Base-by-base conservation (phyloP, 2,329 filamentous ascomycete genomes). In the Aspergillus hortae region DNA sequence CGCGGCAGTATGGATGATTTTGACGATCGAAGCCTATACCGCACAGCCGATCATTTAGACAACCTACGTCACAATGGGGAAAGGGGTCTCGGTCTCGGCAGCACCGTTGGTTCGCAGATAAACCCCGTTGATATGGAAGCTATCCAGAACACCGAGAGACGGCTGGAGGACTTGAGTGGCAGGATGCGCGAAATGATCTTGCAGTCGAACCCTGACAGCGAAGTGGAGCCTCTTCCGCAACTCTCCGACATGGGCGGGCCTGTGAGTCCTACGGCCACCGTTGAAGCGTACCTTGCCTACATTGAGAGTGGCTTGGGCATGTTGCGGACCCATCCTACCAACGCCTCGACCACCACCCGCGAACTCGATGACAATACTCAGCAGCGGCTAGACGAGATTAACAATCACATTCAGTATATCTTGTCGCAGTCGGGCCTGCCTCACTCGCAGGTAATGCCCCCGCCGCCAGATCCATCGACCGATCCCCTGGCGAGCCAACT, bases 21-120 rank as follows among this genome's bases (percentile, higher is more conserved):
- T 61, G 89, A 95, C 62, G 89, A 94, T 58, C 80, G 85, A 52
- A 89, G 85, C 64, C 74, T 90, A 6, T 94, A 92, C 65, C 77
- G 81, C 48, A 80, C 85, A 10, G 80, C 87, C 5, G 88, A 90
- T 58, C 80, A 83, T 53, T 69, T 86, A 17, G 84, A 88, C 56
- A 78, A 75, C 40, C 68, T 66, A 54, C 67, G 53, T 57, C 64
- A 56, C 56, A 53, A 52, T 54, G 61, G 63, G 46, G 61, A 47
- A 50, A 62, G 51, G 53, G 58, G 25, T 27, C 25, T 27, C 25
- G 25, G 6, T 19, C 19, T 19, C 19, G 19, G 19, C 19, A 19
- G 19, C 25, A 9, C 17, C 58, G 54, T 23, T 57, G 32, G 45
- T 2, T 6, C 27, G 23, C 6, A 38, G 47, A 45, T 44, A 48